Conservation (phyloP, 2,329 filamentous ascomycete genomes). For the Albophoma yamanashiensis region DNA sequence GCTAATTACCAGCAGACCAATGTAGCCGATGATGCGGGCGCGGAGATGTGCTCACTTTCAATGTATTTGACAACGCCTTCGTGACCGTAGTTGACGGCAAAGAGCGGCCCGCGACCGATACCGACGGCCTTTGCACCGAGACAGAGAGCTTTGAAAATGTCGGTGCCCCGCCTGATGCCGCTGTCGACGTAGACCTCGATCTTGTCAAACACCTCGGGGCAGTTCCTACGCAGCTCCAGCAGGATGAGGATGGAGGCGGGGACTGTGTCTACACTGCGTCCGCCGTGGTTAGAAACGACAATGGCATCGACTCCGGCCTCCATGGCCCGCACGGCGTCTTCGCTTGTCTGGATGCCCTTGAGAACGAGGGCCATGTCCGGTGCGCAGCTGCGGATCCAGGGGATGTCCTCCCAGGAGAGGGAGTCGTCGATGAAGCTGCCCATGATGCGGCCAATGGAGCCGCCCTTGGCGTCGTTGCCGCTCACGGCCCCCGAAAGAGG, state of each 20-base stretch:
- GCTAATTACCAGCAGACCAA: not conserved
- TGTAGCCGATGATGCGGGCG: not conserved
- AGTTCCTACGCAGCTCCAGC: constrained; percentile 51
- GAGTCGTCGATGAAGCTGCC: constrained; percentile 45
- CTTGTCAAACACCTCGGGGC: constrained; percentile 46
- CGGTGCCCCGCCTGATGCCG: constrained; percentile 52
- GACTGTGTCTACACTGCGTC: constrained; percentile 40
- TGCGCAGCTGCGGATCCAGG: constrained; percentile 42
- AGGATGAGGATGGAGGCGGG: constrained; percentile 47
- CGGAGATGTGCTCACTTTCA: constrained; percentile 30
- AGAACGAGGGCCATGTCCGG: constrained; percentile 48
- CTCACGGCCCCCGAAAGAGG: constrained; percentile 39
- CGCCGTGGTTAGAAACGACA: constrained; percentile 61
- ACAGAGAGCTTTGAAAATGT: constrained; percentile 57
- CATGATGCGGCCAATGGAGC: constrained; percentile 38
- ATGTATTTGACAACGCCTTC: constrained; percentile 43
- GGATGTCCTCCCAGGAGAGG: constrained; percentile 53
- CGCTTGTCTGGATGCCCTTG: constrained; percentile 60
- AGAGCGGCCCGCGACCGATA: constrained; percentile 50
- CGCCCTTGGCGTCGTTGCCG: constrained; percentile 40
- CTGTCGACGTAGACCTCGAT: constrained; percentile 56
- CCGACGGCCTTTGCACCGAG: constrained; percentile 55
- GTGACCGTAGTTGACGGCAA: constrained; percentile 48
- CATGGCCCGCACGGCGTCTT: constrained; percentile 50
- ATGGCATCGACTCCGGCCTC: constrained; percentile 55